Base-by-base conservation (phyloP, 495 filamentous ascomycete genomes). In the Talaromyces stipitatus region DNA sequence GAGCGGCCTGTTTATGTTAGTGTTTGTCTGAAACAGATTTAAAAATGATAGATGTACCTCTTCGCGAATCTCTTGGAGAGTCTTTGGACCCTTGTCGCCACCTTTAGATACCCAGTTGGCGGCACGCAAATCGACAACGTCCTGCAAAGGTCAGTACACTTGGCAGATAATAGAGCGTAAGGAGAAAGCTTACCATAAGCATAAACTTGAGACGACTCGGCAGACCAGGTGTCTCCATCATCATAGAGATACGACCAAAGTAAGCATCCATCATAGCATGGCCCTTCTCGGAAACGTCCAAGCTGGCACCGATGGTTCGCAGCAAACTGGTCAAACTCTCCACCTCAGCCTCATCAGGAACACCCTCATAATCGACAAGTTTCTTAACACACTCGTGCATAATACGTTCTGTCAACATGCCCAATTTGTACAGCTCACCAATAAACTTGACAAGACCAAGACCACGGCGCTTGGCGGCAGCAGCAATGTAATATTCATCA, bases 311-410 rank as follows among this genome's bases (percentile, higher is more conserved):
- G 57, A 99, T 94, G 22, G 95, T 96, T 64, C 86, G 85, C 33
- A 99, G 79, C 29, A 99, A 81, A 71, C 92, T 96, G 59, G 85
- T 88, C 70, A 99, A 84, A 64, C 87, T 92, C 79, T 99, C 94
- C 18, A 97, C 87, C 64, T 96, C 92, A 23, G 91, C 89, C 71
- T 97, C 94, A 64, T 99, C 94, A 16, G 94, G 94, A 59, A 89
- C 71, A 57, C 91, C 95, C 62, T 92, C 85, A 71, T 95, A 97
- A 71, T 99, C 92, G 54, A 97, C 89, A 54, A 97, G 79, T 72
- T 96, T 96, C 78, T 89, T 85, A 11, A 97, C 90, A 80, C 94
- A 99, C 75, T 97, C 91, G 76, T 97, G 95, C 94, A 99, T 98
- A 76, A 98, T 97, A 72, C 91, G 90, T 69, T 96, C 88, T 48